Percentiles rank a stretch among this genome's conserved stretches.
Conservation (phyloP, 1,139 yeast genomes). For the Hemisphaericaspora xylofermentans region DNA sequence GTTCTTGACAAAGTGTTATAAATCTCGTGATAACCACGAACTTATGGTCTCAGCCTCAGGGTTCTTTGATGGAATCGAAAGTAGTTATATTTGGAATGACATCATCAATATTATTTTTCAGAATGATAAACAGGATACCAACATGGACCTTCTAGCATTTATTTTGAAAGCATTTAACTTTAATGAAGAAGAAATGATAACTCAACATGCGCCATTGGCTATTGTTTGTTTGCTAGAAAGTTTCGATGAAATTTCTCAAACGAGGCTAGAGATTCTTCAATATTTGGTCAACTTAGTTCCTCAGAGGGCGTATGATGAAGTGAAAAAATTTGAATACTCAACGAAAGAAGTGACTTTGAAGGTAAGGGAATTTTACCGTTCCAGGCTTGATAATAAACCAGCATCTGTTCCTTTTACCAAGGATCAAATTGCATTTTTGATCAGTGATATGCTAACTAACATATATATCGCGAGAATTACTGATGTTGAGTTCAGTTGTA, state of each 20-base stretch:
- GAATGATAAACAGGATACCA: slow-evolving; percentile 11
- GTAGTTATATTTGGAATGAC: slow-evolving; percentile 72
- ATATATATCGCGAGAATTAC: slow-evolving; percentile 29
- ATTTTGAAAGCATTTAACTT: slow-evolving; percentile 67
- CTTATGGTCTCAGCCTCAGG: slow-evolving; percentile 58
- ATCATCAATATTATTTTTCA: slow-evolving; percentile 31
- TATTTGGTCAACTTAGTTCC: slow-evolving; percentile 52
- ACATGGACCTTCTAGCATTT: slow-evolving; percentile 52
- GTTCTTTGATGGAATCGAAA: slow-evolving; percentile 84
- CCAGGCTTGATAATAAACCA: slow-evolving; percentile 4
- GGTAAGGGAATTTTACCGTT: slow-evolving; percentile 21
- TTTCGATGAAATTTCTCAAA: slow-evolving; percentile 9
- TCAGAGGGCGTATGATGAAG: slow-evolving; percentile 51
- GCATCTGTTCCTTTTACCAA: slow-evolving; percentile 38
- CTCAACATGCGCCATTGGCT: slow-evolving; percentile 71
- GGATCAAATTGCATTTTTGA: slow-evolving; percentile 43
- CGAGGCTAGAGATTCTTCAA: slow-evolving; percentile 38
- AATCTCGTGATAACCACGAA: slow-evolving; percentile 29
- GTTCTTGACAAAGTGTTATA: slow-evolving; percentile 42
- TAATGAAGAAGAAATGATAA: slow-evolving; percentile 83
- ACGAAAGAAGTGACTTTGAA: slow-evolving; percentile 18
- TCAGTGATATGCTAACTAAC: slow-evolving; percentile 34
- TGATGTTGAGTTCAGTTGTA: slow-evolving; percentile 6
- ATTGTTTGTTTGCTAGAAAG: slow-evolving; percentile 43
- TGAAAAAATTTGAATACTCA: slow-evolving; percentile 10